Evolutionary conservation across 129 eudicot species (phyloP).

Genomic region (Solidago caesia): DNA sequence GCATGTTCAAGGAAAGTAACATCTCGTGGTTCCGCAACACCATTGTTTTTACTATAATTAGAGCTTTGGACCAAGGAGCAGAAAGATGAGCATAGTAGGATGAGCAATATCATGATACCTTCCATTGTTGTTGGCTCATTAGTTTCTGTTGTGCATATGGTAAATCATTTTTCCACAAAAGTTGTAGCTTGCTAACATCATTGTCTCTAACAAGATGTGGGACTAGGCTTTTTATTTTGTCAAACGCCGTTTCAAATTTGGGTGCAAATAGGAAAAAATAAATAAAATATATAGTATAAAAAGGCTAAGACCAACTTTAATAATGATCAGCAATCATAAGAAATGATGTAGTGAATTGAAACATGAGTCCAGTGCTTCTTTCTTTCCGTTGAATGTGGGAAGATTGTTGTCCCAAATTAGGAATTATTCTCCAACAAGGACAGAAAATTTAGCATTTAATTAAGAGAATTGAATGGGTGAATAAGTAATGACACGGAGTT

Average conservation of each 20-base stretch:
- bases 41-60: slow-evolving; percentile 2
- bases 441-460: slow-evolving; percentile 25
- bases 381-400: slow-evolving; percentile 26
- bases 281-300: neutral
- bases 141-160: neutral
- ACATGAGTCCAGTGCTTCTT: slow-evolving; percentile 15
- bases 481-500: too few relatives aligned
- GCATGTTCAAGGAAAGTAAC: slow-evolving; percentile 38
- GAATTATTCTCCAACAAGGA: slow-evolving; percentile 9
- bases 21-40: slow-evolving; percentile 28
- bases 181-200: slow-evolving; percentile 18
- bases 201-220: slow-evolving; percentile 1
- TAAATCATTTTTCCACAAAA: neutral
- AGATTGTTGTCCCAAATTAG: slow-evolving; percentile 12
- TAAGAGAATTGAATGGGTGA: neutral
- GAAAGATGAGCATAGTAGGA: slow-evolving; percentile 27
- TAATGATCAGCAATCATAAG: slow-evolving; percentile 22
- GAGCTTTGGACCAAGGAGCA: slow-evolving; percentile 17
- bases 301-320: slow-evolving; percentile 3
- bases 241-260: neutral
- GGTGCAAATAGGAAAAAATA: slow-evolving; percentile 14
- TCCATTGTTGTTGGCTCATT: slow-evolving; percentile 26
- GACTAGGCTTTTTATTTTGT: slow-evolving; percentile 17
- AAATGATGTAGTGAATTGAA: slow-evolving; percentile 26
- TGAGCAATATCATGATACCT: slow-evolving; percentile 13